Evolutionary conservation across 495 filamentous ascomycete species (phyloP).

Genomic region (Neurospora sp.): DNA sequence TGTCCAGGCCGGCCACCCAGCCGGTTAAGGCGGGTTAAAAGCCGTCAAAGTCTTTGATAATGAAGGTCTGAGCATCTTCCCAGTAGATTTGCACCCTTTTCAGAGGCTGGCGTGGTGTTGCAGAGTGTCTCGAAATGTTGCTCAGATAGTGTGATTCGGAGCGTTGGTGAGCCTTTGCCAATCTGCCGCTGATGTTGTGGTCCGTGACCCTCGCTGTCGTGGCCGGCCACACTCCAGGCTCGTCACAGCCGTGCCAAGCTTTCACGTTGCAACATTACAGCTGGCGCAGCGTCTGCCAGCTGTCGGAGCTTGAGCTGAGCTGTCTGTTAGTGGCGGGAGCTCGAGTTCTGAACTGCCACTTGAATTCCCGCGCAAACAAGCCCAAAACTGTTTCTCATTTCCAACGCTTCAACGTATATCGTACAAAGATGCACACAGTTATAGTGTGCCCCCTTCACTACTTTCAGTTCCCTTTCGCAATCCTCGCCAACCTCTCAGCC

Average conservation of each 20-base stretch:
- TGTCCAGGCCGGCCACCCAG: slow-evolving; percentile 2
- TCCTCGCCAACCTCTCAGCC: neutral
- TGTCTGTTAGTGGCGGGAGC: neutral
- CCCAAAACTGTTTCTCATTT: neutral
- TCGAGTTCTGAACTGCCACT: neutral
- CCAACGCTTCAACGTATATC: neutral
- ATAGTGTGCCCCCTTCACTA: neutral
- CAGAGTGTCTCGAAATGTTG: slow-evolving; percentile 4
- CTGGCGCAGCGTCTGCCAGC: neutral
- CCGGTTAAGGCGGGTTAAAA: slow-evolving; percentile 7
- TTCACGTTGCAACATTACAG: neutral
- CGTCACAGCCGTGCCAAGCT: neutral
- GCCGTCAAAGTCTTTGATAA: slow-evolving; percentile 2
- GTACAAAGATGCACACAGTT: neutral
- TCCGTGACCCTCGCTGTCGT: neutral
- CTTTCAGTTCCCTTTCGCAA: neutral
- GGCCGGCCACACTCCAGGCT: neutral
- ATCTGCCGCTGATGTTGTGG: slow-evolving; percentile 4
- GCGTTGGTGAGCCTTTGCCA: neutral
- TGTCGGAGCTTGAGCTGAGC: neutral
- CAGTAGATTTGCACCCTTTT: slow-evolving; percentile 1
- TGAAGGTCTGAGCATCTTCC: slow-evolving; percentile 3
- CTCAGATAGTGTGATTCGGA: slow-evolving; percentile 6
- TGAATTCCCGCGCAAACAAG: neutral
- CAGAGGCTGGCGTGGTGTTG: slow-evolving; percentile 8